phyloP scores from a whole-genome alignment of 257 asterid species.

The Fraxinus cuspidata region DNA sequence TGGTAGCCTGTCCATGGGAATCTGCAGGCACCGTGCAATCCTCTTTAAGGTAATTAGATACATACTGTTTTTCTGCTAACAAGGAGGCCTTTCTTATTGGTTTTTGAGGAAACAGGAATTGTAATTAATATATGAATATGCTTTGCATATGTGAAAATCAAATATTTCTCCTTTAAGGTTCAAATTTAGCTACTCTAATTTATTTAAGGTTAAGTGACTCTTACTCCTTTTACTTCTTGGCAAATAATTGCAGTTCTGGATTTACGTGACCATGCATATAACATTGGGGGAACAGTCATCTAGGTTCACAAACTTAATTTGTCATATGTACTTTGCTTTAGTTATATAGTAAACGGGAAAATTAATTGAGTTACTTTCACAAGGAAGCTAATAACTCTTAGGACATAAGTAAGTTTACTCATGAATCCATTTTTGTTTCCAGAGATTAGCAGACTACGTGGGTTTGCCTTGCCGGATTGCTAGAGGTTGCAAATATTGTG shows the following conservation, averaged over 20 bases:
- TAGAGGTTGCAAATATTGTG: constrained; percentile 90
- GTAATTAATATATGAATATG: background rate
- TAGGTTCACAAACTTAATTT: background rate
- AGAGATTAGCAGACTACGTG: constrained; percentile 92
- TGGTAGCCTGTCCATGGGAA: constrained; percentile 81
- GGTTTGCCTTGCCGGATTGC: constrained; percentile 98
- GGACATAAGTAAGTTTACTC: constrained; percentile 12
- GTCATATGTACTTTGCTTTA: background rate
- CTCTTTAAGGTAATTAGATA: constrained; percentile 69
- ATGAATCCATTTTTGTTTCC: constrained; percentile 32
- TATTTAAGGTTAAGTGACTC: background rate
- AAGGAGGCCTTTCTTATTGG: background rate
- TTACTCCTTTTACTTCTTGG: background rate
- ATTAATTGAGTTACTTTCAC: background rate
- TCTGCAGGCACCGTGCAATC: constrained; percentile 95
- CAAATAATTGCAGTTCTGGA: background rate
- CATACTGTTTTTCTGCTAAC: background rate
- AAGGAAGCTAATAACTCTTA: background rate
- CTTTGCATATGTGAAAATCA: too few species aligned
- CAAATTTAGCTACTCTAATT: constrained; percentile 1
- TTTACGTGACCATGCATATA: background rate
- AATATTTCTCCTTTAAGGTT: background rate
- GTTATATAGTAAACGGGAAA: background rate
- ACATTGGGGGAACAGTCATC: background rate
- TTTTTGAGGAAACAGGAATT: background rate